Evolutionary conservation across 192 early-diverging fungal genomes (phyloP), one percentile per base, ranked within the genome.

Genomic region (Umbelopsis isabellina): DNA sequence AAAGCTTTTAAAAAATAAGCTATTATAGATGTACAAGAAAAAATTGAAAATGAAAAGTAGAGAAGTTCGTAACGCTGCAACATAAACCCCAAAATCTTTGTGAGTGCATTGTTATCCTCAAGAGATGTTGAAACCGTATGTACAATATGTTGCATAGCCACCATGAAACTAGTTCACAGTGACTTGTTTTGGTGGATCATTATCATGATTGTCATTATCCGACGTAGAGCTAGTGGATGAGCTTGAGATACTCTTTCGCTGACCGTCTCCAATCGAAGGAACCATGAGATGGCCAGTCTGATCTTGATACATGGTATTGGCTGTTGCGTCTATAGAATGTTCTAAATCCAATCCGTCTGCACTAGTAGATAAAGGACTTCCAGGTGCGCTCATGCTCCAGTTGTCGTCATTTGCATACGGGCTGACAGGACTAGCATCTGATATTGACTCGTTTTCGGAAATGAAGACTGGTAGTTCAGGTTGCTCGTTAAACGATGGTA

Each of bases 261-360:
- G 55, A 5, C 5, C n/a, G 2, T 33, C 25, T 7, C 13, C 13
- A 2, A 35, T 4, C 0, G 33, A 23, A 27, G 70, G 70, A 21
- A 71, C 58, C 70, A 71, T 71, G 16, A 71, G 52, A n/a, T 71
- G 70, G 21, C 58, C 58, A 13, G 70, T 49, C 0, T 30, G 45
- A 37, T 65, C 55, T 49, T 71, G 41, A n/a, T 15, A 21, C 23
- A 53, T 35, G 18, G 25, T 9, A 49, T 33, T 61, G 30, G 11
- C 30, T 16, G 33, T 10, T 4, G 18, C 27, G 7, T 35, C 55
- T 27, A 61, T 35, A 25, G 18, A 18, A 35, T 61, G 27, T 30
- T 18, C 21, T 12, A 2, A 1, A 61, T 61, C 55, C 6, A 35
- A 8, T 61, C 27, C 55, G 12, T 61, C 55, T 33, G 13, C 30